Percentiles rank a stretch among this genome's conserved stretches.
Conservation (phyloP, 2,329 filamentous ascomycete species). For the Microcyclospora pomicola region DNA sequence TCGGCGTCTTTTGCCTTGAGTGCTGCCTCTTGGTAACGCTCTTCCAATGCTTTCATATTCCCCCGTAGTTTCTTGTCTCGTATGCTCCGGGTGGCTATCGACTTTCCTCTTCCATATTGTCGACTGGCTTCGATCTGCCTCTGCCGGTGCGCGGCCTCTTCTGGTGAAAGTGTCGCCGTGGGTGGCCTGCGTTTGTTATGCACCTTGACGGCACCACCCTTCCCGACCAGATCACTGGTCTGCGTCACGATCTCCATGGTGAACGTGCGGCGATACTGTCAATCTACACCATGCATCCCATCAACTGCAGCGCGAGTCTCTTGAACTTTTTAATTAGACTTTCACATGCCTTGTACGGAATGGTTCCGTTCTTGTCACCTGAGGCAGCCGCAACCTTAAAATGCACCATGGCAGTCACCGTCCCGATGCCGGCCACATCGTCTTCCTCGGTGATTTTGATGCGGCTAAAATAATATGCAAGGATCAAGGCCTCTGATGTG, state of each 20-base stretch:
- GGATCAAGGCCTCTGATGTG: too few relatives aligned
- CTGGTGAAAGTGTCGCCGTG: conserved; percentile 18
- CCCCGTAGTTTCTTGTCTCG: conserved; percentile 81
- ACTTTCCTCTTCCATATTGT: conserved; percentile 72
- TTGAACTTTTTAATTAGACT: too few relatives aligned
- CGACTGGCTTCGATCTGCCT: conserved; percentile 22
- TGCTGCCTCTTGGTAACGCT: conserved; percentile 67
- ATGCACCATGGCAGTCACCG: too few relatives aligned
- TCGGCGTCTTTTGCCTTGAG: conserved; percentile 88
- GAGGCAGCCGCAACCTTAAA: too few relatives aligned
- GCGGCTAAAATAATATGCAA: too few relatives aligned
- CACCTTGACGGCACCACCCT: conserved; percentile 14
- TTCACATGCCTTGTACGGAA: too few relatives aligned
- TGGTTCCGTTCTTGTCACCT: too few relatives aligned
- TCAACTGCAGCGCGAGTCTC: too few relatives aligned
- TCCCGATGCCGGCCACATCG: too few relatives aligned
- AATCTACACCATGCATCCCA: background rate
- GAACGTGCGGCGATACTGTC: conserved; percentile 2
- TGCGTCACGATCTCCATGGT: conserved; percentile 5
- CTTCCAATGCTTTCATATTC: conserved; percentile 65
- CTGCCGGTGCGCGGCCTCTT: conserved; percentile 21
- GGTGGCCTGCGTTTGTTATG: conserved; percentile 12
- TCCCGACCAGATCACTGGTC: conserved; percentile 15
- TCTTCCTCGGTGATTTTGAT: too few relatives aligned
- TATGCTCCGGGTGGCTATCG: conserved; percentile 57